Base-by-base conservation (phyloP, 371 early-diverging fungal species). In the Lichtheimia corymbifera region DNA sequence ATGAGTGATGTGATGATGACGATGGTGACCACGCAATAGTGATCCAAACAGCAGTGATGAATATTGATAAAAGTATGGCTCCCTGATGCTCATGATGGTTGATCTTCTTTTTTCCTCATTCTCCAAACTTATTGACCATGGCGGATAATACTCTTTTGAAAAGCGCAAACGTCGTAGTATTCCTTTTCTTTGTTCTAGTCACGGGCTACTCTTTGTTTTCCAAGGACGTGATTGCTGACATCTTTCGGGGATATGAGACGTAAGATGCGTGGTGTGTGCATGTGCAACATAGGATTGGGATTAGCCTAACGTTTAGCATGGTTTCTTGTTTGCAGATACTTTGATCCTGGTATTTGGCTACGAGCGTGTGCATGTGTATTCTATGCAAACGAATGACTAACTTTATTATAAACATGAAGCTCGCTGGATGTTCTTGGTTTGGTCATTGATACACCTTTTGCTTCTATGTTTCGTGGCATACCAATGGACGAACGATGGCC, bases 91-190 rank as follows among this genome's bases (percentile, higher is more conserved):
- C 9, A 11, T 9, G 35, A 6, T 35, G 35, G 9, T 35, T 35
- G 35, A 35, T 47, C 47, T 17, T 47, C 17, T 22, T 40, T 15
- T 43, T 7, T 14, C 14, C 14, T 12, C 55, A n/a, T 22, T 4
- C 1, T 22, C 22, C 22, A 6, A 35, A 24, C 15, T 44, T 44
- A 12, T 44, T 12, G 15, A 54, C 2, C 12, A 67, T 67, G 68
- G 54, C 68, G 5, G 14, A 52, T 12, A 60, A 75, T 49, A 61
- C 68, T 53, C 62, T 64, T 59, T 81, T 77, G 56, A 85, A 84
- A 73, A 65, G 81, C 54, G 73, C 78, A 62, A 90, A 90, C 75
- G 80, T 87, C 47, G 43, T 88, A 27, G 87, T 84, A 53, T 90
- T 85, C 65, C 64, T 88, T 58, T 82, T 82, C 65, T 78, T 90